Base-by-base conservation (phyloP, 129 eudicot species). In the Sambucus nigra region DNA sequence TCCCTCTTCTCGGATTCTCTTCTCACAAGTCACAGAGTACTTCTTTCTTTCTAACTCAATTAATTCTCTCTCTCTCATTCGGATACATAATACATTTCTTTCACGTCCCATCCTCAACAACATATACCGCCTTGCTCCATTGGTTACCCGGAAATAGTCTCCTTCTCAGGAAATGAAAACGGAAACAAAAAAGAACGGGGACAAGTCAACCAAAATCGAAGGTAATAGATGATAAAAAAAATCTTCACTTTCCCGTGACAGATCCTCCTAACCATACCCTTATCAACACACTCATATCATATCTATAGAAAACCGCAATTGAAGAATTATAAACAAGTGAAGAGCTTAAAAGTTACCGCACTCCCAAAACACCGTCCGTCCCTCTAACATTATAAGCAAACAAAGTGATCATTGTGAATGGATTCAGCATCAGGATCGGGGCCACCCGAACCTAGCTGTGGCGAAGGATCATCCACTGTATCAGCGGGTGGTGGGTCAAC, bases 341-440 rank as follows among this genome's bases (percentile, higher is more conserved):
- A 42, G 48, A 13, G 4, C 19, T 42, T 42, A 16, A 9, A 16
- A 13, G 15, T 42, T n/a, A 18, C 18, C 14, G n/a, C 4, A 9
- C 18, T 1, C 20, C 13, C 13, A n/a, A 3, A 40, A 40, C n/a
- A n/a, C n/a, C n/a, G n/a, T n/a, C n/a, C n/a, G n/a, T n/a, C n/a
- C n/a, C n/a, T n/a, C n/a, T n/a, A n/a, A n/a, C n/a, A n/a, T n/a
- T n/a, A n/a, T n/a, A n/a, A n/a, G n/a, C n/a, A 40, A 40, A 40
- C 15, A 40, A 40, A 40, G 13, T 9, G 3, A 13, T 2, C n/a
- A 7, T 13, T 40, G 15, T 3, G 18, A 8, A 44, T 70, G 75
- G 69, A 49, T 16, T 55, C 75, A 14, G 28, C 75, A 55, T 39
- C 61, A 4, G 65, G 52, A 48, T 50, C 50, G 41, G 69, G 29